A percentile compares a stretch with the other conserved stretches of the same genome.
Evolutionary conservation across 106 monocot species (phyloP).

Genomic region (Dendrobium nobile): DNA sequence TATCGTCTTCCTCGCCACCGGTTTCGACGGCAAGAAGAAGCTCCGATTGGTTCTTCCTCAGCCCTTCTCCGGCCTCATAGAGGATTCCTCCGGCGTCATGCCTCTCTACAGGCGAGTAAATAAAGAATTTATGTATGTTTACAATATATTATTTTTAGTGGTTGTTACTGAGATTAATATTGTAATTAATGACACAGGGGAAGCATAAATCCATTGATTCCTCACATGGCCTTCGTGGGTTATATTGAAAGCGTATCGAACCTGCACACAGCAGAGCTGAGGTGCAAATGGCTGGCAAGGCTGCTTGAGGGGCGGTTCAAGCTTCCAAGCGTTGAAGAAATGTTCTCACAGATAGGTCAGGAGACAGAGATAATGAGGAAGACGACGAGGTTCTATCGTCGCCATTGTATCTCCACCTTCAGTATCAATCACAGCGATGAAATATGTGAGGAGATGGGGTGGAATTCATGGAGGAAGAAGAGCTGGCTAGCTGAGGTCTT

Average conservation of each 20-base stretch:
- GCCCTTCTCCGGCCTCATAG: slow-evolving; percentile 38
- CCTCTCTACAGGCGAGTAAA: slow-evolving; percentile 56
- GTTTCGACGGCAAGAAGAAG: slow-evolving; percentile 83
- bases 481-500: slow-evolving; percentile 68
- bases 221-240: slow-evolving; percentile 79
- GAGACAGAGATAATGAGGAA: slow-evolving; percentile 68
- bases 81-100: slow-evolving; percentile 49
- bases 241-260: slow-evolving; percentile 93
- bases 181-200: slow-evolving; percentile 25
- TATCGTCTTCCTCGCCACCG: slow-evolving; percentile 73
- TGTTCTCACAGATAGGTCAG: slow-evolving; percentile 34
- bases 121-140: too few species aligned
- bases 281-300: slow-evolving; percentile 68
- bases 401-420: slow-evolving; percentile 90
- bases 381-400: slow-evolving; percentile 77
- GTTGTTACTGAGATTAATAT: too few species aligned
- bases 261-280: slow-evolving; percentile 80
- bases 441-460: slow-evolving; percentile 87
- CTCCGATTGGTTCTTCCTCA: slow-evolving; percentile 47
- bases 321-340: slow-evolving; percentile 47
- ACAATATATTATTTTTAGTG: too few species aligned
- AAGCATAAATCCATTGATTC: slow-evolving; percentile 66
- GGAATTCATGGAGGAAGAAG: slow-evolving; percentile 52
- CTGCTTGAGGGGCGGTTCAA: slow-evolving; percentile 50
- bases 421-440: slow-evolving; percentile 92